Conservation (phyloP, 805 yeast species). For the Priceomyces haplophilus region DNA sequence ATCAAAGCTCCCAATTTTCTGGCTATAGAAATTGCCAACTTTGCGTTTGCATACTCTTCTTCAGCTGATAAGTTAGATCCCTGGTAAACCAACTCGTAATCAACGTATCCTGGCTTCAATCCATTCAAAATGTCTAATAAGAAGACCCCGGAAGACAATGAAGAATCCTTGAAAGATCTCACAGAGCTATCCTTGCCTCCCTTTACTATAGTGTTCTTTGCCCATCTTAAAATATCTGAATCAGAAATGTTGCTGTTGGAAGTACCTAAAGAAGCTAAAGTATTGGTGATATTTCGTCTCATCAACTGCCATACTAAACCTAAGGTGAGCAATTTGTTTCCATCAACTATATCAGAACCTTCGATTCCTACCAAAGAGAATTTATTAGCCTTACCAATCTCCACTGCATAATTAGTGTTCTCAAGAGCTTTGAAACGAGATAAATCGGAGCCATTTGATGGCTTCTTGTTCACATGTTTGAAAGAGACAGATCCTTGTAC, state of each 20-base stretch:
- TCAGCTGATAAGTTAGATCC: slow-evolving; percentile 67
- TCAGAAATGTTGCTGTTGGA: slow-evolving; percentile 64
- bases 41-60: slow-evolving; percentile 89
- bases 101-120: slow-evolving; percentile 95
- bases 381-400: slow-evolving; percentile 85
- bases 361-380: slow-evolving; percentile 97
- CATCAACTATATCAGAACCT: slow-evolving; percentile 96
- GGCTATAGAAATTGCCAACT: slow-evolving; percentile 95
- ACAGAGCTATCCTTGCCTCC: slow-evolving; percentile 76
- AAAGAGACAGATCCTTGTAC: slow-evolving; percentile 86
- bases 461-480: slow-evolving; percentile 79
- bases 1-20: slow-evolving; percentile 96
- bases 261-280: slow-evolving; percentile 67
- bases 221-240: slow-evolving; percentile 89
- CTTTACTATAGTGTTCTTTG: slow-evolving; percentile 76
- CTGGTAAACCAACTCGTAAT: slow-evolving; percentile 82
- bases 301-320: slow-evolving; percentile 98
- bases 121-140: slow-evolving; percentile 89
- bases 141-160: slow-evolving; percentile 75
- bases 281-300: slow-evolving; percentile 90
- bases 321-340: slow-evolving; percentile 80
- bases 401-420: slow-evolving; percentile 98
- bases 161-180: slow-evolving; percentile 82
- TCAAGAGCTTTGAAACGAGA: slow-evolving; percentile 93
- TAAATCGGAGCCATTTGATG: slow-evolving; percentile 69